Percentiles rank a stretch among this genome's conserved stretches.
Conservation (phyloP, 1,284 basidiomycete species). For the Binderoboletus segoi region DNA sequence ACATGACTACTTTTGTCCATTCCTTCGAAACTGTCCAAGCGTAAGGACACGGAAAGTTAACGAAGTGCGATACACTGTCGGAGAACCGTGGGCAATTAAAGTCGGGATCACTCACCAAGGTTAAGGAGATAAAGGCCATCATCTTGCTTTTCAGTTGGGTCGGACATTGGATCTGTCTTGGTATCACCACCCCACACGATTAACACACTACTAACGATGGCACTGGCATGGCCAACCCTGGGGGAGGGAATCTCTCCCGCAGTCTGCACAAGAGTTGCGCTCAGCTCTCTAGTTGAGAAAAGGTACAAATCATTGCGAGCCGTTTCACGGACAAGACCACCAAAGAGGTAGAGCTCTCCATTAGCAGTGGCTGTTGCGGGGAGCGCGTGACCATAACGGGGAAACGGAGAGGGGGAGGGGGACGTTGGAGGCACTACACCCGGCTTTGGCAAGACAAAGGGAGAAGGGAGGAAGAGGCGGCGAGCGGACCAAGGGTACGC, state of each 20-base stretch:
- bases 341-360: slow-evolving; percentile 96
- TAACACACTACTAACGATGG: slow-evolving; percentile 93
- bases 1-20: slow-evolving; percentile 87
- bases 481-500: slow-evolving; percentile 81
- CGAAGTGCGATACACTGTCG: background rate
- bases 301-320: slow-evolving; percentile 95
- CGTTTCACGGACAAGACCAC: slow-evolving; percentile 91
- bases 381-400: slow-evolving; percentile 96
- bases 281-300: slow-evolving; percentile 79
- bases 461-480: slow-evolving; percentile 66
- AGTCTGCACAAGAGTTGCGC: slow-evolving; percentile 81
- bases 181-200: slow-evolving; percentile 99
- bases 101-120: slow-evolving; percentile 62
- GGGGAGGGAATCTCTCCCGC: slow-evolving; percentile 89
- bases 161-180: slow-evolving; percentile 67
- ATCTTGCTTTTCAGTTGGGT: slow-evolving; percentile 83
- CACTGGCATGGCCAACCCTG: slow-evolving; percentile 94
- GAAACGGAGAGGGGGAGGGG: slow-evolving; percentile 86
- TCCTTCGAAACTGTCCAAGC: slow-evolving; percentile 75
- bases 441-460: slow-evolving; percentile 62
- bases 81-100: background rate
- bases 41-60: slow-evolving; percentile 6
- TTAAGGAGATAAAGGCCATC: slow-evolving; percentile 96
- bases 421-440: slow-evolving; percentile 58
- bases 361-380: slow-evolving; percentile 79